These are phyloP conservation scores for Coemansia sp. DNA, from an alignment of 192 early-diverging fungal species.

Conservation along the genomic window DNA sequence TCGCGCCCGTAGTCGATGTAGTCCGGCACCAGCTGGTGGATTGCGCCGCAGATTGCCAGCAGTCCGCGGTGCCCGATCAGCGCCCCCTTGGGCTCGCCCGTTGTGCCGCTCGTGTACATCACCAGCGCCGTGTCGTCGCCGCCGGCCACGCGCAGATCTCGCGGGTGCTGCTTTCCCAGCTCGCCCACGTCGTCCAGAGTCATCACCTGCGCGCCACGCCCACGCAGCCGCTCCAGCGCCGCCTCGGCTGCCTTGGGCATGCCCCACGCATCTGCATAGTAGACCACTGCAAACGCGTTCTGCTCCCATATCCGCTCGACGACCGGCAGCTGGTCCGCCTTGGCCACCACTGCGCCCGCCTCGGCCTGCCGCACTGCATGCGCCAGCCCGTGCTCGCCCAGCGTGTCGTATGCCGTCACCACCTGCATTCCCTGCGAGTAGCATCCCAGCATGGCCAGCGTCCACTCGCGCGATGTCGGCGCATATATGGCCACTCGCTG, in stretches of 20 bases:
- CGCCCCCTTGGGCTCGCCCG: constrained; percentile 91
- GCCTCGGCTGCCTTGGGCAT: constrained; percentile 46
- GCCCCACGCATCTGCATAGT: constrained; percentile 41
- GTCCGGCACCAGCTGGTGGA: constrained; percentile 40
- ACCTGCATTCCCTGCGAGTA: constrained; percentile 72
- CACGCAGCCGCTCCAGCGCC: constrained; percentile 52
- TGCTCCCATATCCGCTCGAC: constrained; percentile 11
- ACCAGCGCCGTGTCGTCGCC: constrained; percentile 77
- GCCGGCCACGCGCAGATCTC: constrained; percentile 63
- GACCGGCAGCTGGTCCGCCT: constrained; percentile 53
- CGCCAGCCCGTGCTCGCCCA: constrained; percentile 78
- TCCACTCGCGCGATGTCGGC: constrained; percentile 59
- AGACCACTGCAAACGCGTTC: constrained; percentile 54
- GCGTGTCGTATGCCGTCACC: constrained; percentile 80
- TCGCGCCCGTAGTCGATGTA: constrained; percentile 57
- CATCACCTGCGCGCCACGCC: constrained; percentile 44
- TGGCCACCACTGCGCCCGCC: constrained; percentile 61
- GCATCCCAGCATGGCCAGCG: constrained; percentile 42
- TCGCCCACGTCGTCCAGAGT: constrained; percentile 63
- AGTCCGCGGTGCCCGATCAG: constrained; percentile 80
- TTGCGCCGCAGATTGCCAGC: constrained; percentile 62
- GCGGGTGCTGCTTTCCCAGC: constrained; percentile 64
- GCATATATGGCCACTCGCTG: constrained; percentile 65
- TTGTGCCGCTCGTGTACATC: constrained; percentile 91
- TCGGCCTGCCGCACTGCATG: constrained; percentile 84